phyloP scores from a whole-genome alignment of 768 basidiomycete genomes.

The Postia placenta region DNA sequence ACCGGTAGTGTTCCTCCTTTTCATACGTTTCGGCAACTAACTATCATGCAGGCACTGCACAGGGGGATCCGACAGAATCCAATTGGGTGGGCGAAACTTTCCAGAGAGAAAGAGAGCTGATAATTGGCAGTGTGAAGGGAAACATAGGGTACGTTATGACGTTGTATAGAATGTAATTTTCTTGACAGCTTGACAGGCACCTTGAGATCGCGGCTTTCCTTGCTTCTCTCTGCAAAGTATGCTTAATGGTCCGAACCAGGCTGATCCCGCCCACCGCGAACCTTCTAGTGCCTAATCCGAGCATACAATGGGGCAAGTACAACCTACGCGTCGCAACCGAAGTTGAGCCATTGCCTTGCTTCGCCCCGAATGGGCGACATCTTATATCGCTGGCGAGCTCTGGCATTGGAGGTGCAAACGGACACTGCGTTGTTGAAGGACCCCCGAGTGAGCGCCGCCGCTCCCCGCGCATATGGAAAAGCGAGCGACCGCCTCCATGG shows the following conservation, averaged over 20 bases:
- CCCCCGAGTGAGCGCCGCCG: too few relatives aligned
- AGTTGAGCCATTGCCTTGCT: slow-evolving; percentile 21
- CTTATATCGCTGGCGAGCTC: slow-evolving; percentile 37
- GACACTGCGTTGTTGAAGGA: slow-evolving; percentile 34
- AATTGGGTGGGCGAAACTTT: slow-evolving; percentile 41
- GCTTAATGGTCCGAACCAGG: slow-evolving; percentile 30
- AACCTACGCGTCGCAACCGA: slow-evolving; percentile 31
- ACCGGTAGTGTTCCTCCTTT: slow-evolving; percentile 27
- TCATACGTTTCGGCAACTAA: not conserved
- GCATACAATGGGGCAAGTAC: slow-evolving; percentile 34
- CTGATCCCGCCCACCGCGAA: slow-evolving; percentile 37
- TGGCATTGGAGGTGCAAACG: slow-evolving; percentile 42
- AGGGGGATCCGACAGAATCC: slow-evolving; percentile 45
- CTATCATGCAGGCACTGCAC: slow-evolving; percentile 28
- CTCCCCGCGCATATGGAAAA: too few relatives aligned
- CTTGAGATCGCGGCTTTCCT: slow-evolving; percentile 38
- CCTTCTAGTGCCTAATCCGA: slow-evolving; percentile 28
- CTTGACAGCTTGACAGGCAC: slow-evolving; percentile 22
- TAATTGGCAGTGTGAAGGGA: slow-evolving; percentile 40
- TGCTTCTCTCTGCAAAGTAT: slow-evolving; percentile 38
- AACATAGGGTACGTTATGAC: slow-evolving; percentile 37
- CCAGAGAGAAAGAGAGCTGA: slow-evolving; percentile 25
- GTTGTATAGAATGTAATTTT: not conserved
- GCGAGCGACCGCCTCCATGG: not conserved
- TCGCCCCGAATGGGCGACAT: slow-evolving; percentile 16